Evolutionary conservation across 176 grass and related monocot genomes (phyloP).

Genomic region (Ampelocalamus luodianensis): DNA sequence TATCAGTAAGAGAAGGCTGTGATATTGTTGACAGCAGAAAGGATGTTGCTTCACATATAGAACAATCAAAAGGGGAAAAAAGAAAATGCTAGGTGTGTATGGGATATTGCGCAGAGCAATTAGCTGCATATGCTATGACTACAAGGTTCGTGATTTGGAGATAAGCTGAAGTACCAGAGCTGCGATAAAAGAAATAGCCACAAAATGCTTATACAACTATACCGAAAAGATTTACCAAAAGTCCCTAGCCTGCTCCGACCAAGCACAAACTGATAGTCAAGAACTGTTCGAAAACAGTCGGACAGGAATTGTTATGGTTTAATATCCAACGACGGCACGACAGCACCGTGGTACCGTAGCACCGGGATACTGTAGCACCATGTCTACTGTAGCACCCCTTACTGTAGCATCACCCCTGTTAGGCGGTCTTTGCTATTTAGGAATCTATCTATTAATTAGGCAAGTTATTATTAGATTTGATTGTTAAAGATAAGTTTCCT

Average conservation of each 20-base stretch:
- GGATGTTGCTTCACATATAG: background rate
- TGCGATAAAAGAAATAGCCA: background rate
- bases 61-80: background rate
- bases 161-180: background rate
- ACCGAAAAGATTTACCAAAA: background rate
- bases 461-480: no score
- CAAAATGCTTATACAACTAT: background rate
- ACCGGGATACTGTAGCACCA: no score
- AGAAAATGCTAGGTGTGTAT: background rate
- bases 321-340: no score
- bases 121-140: conserved; percentile 4
- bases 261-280: background rate
- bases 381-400: no score
- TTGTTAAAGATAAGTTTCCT: no score
- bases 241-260: background rate
- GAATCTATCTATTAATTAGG: no score
- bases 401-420: no score
- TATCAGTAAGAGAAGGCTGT: background rate
- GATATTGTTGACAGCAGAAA: conserved; percentile 16
- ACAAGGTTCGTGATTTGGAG: background rate
- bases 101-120: background rate
- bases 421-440: no score
- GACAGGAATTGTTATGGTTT: no score
- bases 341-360: no score
- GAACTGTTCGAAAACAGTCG: background rate